Base-by-base conservation (phyloP, 805 yeast species). In the Sungouiella thailandica region DNA sequence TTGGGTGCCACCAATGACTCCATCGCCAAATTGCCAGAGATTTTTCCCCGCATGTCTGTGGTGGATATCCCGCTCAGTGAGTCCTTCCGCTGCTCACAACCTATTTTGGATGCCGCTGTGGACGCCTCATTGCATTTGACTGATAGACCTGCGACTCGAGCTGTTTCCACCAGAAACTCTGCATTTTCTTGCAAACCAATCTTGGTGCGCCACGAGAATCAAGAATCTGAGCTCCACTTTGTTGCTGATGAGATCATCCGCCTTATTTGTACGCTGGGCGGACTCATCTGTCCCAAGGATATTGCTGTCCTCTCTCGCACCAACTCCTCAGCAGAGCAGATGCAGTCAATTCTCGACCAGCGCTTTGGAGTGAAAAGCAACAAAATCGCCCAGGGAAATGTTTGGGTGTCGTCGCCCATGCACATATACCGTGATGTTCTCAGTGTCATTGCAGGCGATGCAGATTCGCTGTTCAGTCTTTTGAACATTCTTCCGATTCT, bases 11-110 rank as follows among this genome's bases (percentile, higher is more conserved):
- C 64, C 27, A 62, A 64, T 1, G 32, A 50, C 3, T 57, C 62
- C 3, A 52, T 70, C 50, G 32, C 42, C n/a, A 32, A 41, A 8
- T 34, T 65, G 8, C 41, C 31, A n/a, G 18, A 28, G 5, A 40
- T 43, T 13, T 50, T 65, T 24, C 55, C 56, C 1, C 34, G 30
- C 7, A 41, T 34, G 39, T 29, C 32, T 25, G 40, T 50, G 2
- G 50, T 40, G 16, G 59, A 63, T n/a, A 44, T 70, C 2, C 46
- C 55, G 12, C 45, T 82, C 32, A 45, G 52, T 13, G 78, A 78
- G 40, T 70, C 79, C 14, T 83, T 82, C 46, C 59, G 90, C 43
- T 70, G 77, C 16, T 68, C 83, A 0, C 80, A 82, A 0, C 78
- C 76, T 34, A 68, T 81, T 3, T 50, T 77, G 13, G 43, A 60